Base-by-base conservation (phyloP, 163 green algal genomes). In the Chlamydomonas reinhardtii region DNA sequence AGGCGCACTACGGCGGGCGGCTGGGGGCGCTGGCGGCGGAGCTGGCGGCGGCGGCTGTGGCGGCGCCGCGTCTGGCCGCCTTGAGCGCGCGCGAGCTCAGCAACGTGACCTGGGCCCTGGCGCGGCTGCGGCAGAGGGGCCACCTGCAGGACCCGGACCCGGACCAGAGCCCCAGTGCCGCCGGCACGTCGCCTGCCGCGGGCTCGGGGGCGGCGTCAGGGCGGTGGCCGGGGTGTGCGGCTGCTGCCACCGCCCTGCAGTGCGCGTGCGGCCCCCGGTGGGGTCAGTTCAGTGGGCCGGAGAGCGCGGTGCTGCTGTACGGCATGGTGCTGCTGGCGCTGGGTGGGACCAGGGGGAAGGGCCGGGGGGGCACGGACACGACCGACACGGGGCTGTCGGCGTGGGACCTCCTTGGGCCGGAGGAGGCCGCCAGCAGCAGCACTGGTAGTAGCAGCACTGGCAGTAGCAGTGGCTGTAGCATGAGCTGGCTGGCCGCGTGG, bases 261-360 rank as follows among this genome's bases (percentile, higher is more conserved):
- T 52, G 69, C 20, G 79, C 68, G 48, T 78, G 79, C 79, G 17
- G 31, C n/a, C 32, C 2, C 2, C 69, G 34, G 20, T 85, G 79
- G 79, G 14, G 22, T 14, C 32, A 2, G 25, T 78, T 85, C 79
- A 78, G 17, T 25, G 25, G 15, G 0, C 52, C 35, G 54, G 79
- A 85, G 54, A 52, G 72, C 0, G 68, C 32, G 14, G n/a, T 74
- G 12, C 79, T 85, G 32, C 35, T 85, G 68, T 78, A 85, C 68
- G 52, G 79, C 79, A 85, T 85, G 79, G 69, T 72, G 20, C 54
- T n/a, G 32, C 79, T 85, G 69, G n/a, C n/a, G n/a, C n/a, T n/a
- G n/a, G n/a, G n/a, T n/a, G n/a, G n/a, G n/a, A n/a, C n/a, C n/a
- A n/a, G n/a, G n/a, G n/a, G n/a, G n/a, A n/a, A n/a, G n/a, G n/a